Percentiles rank a stretch among this genome's conserved stretches.
These are phyloP conservation scores for Rhodotorula taiwanensis DNA, from an alignment of 768 basidiomycete species.

Conservation along the genomic window DNA sequence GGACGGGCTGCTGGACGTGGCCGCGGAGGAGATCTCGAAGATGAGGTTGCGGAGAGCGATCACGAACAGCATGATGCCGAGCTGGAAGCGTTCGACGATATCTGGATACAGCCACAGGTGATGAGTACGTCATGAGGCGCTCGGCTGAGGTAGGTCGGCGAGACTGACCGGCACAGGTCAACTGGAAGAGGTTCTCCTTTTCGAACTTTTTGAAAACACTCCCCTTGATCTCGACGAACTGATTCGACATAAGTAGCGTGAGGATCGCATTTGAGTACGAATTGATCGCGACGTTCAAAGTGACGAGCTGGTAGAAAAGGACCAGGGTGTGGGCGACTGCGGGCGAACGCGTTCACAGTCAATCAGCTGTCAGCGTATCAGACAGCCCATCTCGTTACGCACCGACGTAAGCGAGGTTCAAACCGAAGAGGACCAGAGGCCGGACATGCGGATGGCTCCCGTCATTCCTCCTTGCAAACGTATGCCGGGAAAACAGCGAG, in stretches of 20 bases:
- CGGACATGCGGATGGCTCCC: slow-evolving; percentile 57
- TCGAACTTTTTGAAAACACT: slow-evolving; percentile 99
- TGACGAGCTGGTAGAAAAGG: slow-evolving; percentile 89
- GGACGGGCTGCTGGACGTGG: no score
- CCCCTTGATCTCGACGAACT: slow-evolving; percentile 99
- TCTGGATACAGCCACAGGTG: slow-evolving; percentile 50
- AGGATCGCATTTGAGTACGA: slow-evolving; percentile 93
- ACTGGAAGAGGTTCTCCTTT: slow-evolving; percentile 96
- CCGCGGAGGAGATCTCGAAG: neutral
- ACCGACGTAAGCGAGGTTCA: slow-evolving; percentile 81
- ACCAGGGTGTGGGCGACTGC: slow-evolving; percentile 86
- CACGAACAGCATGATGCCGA: slow-evolving; percentile 78
- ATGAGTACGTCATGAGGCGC: neutral
- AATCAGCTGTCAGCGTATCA: neutral
- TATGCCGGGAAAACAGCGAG: slow-evolving; percentile 88
- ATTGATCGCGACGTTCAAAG: slow-evolving; percentile 94
- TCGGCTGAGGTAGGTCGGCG: neutral
- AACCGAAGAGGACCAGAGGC: slow-evolving; percentile 72
- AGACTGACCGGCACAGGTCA: slow-evolving; percentile 81
- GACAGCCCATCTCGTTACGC: slow-evolving; percentile 39
- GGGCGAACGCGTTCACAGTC: neutral
- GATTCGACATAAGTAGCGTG: slow-evolving; percentile 89
- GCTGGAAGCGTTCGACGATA: slow-evolving; percentile 93
- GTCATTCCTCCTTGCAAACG: slow-evolving; percentile 58
- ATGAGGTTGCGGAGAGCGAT: slow-evolving; percentile 93